Evolutionary conservation across 805 yeast genomes (phyloP).

Genomic region (Saccharomycopsis sp.): DNA sequence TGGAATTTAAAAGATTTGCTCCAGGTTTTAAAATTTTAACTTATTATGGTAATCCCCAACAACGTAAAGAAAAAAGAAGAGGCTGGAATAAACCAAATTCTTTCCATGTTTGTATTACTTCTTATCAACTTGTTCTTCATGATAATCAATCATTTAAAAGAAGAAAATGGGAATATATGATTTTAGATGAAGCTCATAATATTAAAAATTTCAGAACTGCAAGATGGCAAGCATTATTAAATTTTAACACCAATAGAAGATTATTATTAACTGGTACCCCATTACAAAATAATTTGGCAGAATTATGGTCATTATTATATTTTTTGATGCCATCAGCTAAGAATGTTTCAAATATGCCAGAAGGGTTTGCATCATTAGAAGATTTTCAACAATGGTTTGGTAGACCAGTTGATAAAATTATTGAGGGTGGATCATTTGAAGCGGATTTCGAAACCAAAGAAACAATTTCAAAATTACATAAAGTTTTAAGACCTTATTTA

Average conservation of each 20-base stretch:
- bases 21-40: constrained; percentile 96
- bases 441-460: constrained; percentile 78
- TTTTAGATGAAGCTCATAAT: constrained; percentile 95
- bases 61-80: constrained; percentile 86
- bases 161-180: constrained; percentile 94
- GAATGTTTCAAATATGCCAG: constrained; percentile 85
- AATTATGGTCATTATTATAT: constrained; percentile 89
- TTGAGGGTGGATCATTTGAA: constrained; percentile 86
- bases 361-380: constrained; percentile 90
- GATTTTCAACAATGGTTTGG: constrained; percentile 86
- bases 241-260: constrained; percentile 87
- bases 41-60: constrained; percentile 88
- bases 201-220: constrained; percentile 94
- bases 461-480: constrained; percentile 83
- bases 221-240: constrained; percentile 91
- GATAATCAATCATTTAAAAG: constrained; percentile 93
- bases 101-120: constrained; percentile 94
- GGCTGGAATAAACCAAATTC: constrained; percentile 98
- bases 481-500: constrained; percentile 85
- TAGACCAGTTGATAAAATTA: constrained; percentile 63
- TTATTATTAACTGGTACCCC: constrained; percentile 94
- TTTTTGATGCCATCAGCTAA: constrained; percentile 82
- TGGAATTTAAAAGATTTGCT: constrained; percentile 97
- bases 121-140: constrained; percentile 95
- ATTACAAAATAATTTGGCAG: constrained; percentile 87